Conservation (phyloP, 2,329 filamentous ascomycete genomes). For the Neoarthrinium moseri region DNA sequence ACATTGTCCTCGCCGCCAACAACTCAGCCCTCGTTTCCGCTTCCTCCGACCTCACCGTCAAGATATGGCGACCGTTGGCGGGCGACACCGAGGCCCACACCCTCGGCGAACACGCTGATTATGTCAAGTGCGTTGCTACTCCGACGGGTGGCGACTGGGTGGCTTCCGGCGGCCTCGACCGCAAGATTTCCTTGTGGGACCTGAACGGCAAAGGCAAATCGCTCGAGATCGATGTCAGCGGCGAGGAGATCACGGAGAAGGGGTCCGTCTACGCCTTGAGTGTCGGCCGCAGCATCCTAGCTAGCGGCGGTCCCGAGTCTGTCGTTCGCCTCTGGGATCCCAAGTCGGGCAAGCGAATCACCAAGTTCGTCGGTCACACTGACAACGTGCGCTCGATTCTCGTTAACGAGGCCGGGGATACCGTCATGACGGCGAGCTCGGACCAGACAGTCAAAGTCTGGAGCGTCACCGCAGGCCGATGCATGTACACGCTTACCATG, state of each 20-base stretch:
- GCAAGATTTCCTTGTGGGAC: conserved; percentile 93
- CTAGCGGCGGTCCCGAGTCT: conserved; percentile 91
- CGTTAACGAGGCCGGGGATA: conserved; percentile 84
- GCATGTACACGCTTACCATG: conserved; percentile 98
- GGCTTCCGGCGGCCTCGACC: conserved; percentile 88
- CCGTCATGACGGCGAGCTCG: conserved; percentile 88
- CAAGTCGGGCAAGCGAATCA: conserved; percentile 82
- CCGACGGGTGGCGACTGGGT: conserved; percentile 76
- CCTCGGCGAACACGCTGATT: conserved; percentile 92
- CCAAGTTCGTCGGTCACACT: conserved; percentile 95
- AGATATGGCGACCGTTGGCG: conserved; percentile 80
- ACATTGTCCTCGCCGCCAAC: conserved; percentile 77
- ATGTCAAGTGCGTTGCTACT: conserved; percentile 90
- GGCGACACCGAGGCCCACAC: conserved; percentile 68
- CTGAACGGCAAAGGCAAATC: conserved; percentile 82
- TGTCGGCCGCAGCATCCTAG: conserved; percentile 76
- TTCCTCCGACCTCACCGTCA: conserved; percentile 91
- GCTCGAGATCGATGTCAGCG: conserved; percentile 79
- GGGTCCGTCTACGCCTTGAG: conserved; percentile 92
- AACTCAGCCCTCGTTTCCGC: conserved; percentile 81
- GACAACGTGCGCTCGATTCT: conserved; percentile 91
- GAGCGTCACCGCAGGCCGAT: conserved; percentile 92
- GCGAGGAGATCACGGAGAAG: conserved; percentile 83
- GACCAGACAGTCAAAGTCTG: conserved; percentile 98
- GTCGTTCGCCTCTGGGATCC: conserved; percentile 92